phyloP scores from a whole-genome alignment of 768 basidiomycete genomes.

The Cystobasidium onofrii region DNA sequence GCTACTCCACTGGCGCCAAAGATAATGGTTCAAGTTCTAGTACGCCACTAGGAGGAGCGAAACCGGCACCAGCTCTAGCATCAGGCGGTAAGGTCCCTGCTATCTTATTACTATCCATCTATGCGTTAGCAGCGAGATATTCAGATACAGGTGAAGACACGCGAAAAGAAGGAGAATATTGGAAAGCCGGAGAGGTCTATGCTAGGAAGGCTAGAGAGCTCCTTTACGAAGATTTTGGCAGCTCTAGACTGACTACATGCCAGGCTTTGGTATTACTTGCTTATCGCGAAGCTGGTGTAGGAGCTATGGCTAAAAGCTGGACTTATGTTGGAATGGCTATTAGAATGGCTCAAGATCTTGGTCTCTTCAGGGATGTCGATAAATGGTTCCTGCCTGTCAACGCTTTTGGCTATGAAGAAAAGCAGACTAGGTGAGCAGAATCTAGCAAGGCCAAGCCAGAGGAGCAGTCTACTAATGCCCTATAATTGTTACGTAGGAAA shows the following conservation, averaged over 20 bases:
- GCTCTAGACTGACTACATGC: conserved; percentile 64
- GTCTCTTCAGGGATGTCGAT: conserved; percentile 41
- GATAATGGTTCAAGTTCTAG: not conserved
- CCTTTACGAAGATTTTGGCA: conserved; percentile 56
- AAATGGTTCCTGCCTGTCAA: conserved; percentile 41
- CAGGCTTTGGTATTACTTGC: conserved; percentile 73
- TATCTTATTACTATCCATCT: conserved; percentile 73
- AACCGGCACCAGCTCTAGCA: not conserved
- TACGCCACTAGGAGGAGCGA: not conserved
- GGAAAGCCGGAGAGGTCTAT: conserved; percentile 41
- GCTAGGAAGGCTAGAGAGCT: conserved; percentile 38
- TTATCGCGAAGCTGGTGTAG: conserved; percentile 78
- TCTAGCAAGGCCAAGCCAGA: not conserved
- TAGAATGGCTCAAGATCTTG: conserved; percentile 55
- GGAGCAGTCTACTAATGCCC: too few relatives aligned
- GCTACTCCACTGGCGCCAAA: conserved; percentile 15
- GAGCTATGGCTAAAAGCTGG: conserved; percentile 80
- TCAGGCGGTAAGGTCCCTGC: conserved; percentile 47
- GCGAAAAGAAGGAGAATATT: conserved; percentile 37
- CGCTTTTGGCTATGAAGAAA: conserved; percentile 43
- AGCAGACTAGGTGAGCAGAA: conserved; percentile 37
- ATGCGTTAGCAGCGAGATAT: conserved; percentile 70
- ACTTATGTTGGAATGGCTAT: conserved; percentile 68
- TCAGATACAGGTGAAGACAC: conserved; percentile 39
- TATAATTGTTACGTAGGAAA: conserved; percentile 31